phyloP scores from a whole-genome alignment of 768 basidiomycete species.

The Austroboletus eburneus region DNA sequence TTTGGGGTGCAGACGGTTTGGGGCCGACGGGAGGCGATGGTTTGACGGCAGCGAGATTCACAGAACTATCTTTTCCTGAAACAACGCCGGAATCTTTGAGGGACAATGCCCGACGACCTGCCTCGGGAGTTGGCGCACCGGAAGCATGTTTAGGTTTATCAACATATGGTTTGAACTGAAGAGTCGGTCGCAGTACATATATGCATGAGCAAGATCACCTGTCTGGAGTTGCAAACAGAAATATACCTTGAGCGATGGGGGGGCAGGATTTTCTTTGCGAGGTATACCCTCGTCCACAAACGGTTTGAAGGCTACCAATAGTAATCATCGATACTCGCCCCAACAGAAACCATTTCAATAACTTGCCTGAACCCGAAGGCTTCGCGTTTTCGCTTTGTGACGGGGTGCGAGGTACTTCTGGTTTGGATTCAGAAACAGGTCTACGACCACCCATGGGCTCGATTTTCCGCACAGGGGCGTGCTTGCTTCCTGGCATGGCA shows the following conservation, averaged over 20 bases:
- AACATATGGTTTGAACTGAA: constrained; percentile 64
- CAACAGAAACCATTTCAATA: constrained; percentile 10
- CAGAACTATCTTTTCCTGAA: constrained; percentile 17
- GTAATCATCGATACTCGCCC: constrained; percentile 12
- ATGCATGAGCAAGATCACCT: constrained; percentile 8
- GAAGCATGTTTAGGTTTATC: constrained; percentile 49
- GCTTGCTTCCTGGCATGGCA: constrained; percentile 59
- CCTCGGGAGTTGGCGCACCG: constrained; percentile 29
- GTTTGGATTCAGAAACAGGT: constrained; percentile 16
- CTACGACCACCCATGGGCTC: constrained; percentile 46
- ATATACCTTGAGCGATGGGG: constrained; percentile 20
- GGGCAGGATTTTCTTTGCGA: constrained; percentile 41
- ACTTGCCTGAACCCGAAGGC: constrained; percentile 36
- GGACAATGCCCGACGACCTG: constrained; percentile 42
- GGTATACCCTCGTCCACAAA: constrained; percentile 60
- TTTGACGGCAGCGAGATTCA: constrained; percentile 21
- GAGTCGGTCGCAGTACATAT: no score
- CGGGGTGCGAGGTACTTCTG: constrained; percentile 36
- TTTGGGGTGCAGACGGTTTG: constrained; percentile 27
- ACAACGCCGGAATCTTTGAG: constrained; percentile 41
- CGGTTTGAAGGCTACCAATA: constrained; percentile 47
- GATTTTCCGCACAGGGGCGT: constrained; percentile 66
- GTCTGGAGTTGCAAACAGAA: background rate
- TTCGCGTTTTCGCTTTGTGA: constrained; percentile 21
- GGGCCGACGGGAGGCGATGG: constrained; percentile 19